Evolutionary conservation across 2,329 filamentous ascomycete species (phyloP), one percentile per base, ranked within the genome.

Genomic region (Trichoderma lentiforme): DNA sequence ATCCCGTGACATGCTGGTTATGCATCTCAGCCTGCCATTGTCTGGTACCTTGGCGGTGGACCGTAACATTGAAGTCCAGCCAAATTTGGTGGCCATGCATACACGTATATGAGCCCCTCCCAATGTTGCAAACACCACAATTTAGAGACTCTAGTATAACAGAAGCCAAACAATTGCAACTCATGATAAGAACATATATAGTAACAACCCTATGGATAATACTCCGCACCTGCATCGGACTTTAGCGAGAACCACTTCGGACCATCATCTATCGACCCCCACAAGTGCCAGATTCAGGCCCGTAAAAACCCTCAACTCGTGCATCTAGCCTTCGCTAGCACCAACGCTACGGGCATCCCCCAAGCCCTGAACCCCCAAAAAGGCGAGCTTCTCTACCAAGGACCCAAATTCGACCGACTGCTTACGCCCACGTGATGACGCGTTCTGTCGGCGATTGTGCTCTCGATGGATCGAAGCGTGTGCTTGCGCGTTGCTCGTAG

Each of bases 361-460:
- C 43, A 47, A n/a, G 36, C 36, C 36, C 36, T 43, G 36, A 43
- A 39, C 36, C 14, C 14, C 36, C 6, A 18, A 57, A 26, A 57
- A 18, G 15, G 21, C 24, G 14, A 24, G 21, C 21, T 3, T 28
- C 24, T 43, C 18, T 3, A 24, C 24, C n/a, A 39, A 39, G 63
- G 65, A 68, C 8, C 8, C 5, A 68, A 43, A 24, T 36, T 51
- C 28, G 14, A 28, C 30, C n/a, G 53, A 36, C 3, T 62, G 57
- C 66, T 62, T 62, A 62, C 36, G 56, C n/a, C 66, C 66, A 69
- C 66, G 66, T 69, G 56, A 69, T 60, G 53, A 47, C 66, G 56
- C 56, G 56, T 47, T n/a, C n/a, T 43, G 15, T n/a, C 15, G 65
- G 24, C 39, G 18, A 34, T 8, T 21, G 65, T 47, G 3, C 18